Conservation (phyloP, 2,329 filamentous ascomycete species). For the Colletotrichum ledebouriae region DNA sequence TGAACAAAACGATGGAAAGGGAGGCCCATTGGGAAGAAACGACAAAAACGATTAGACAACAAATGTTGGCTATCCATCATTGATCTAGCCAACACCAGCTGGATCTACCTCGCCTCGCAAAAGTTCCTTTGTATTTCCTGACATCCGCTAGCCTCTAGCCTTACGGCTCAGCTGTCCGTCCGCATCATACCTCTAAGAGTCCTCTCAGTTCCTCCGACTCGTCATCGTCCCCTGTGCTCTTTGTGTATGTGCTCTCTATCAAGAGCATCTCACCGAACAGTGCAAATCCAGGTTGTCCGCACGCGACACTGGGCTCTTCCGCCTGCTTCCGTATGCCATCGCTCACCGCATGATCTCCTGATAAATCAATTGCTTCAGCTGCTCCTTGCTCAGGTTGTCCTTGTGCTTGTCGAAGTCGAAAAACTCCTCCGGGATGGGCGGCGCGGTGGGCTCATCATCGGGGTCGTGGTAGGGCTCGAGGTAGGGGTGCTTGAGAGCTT, state of each 20-base stretch:
- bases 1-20: too few relatives aligned
- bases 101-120: constrained; percentile 22
- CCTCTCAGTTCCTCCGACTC: background rate
- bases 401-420: constrained; percentile 99
- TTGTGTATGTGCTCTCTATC: constrained; percentile 5
- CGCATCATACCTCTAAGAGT: constrained; percentile 25
- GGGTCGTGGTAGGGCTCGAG: constrained; percentile 99
- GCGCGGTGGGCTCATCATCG: constrained; percentile 96
- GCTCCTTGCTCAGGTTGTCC: constrained; percentile 97
- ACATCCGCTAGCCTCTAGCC: constrained; percentile 14
- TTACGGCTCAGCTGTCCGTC: constrained; percentile 16
- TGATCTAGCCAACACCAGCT: constrained; percentile 12
- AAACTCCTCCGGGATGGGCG: constrained; percentile 97
- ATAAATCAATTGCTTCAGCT: constrained; percentile 97
- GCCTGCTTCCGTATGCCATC: background rate
- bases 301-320: constrained; percentile 8
- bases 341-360: constrained; percentile 86
- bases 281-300: background rate
- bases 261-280: background rate
- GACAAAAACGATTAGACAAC: constrained; percentile 16
- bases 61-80: constrained; percentile 33
- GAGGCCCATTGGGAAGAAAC: background rate
- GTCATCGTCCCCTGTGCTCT: background rate
- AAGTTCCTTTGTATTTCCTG: constrained; percentile 32
- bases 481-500: constrained; percentile 97